Conservation (phyloP, 2,329 filamentous ascomycete genomes). For the Fusarium penzigii region DNA sequence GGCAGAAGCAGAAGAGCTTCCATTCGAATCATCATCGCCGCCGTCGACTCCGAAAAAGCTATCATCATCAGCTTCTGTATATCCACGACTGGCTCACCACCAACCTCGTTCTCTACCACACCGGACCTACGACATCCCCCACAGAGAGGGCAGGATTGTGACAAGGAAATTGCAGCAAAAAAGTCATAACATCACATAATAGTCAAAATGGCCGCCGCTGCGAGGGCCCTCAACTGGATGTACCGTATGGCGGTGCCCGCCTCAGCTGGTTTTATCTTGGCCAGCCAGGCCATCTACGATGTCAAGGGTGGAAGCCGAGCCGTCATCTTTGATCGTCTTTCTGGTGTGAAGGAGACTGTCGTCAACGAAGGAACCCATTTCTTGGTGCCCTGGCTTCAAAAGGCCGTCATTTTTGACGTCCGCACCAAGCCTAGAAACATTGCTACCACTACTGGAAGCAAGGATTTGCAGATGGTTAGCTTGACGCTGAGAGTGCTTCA, state of each 20-base stretch:
- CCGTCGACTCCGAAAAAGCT: constrained; percentile 30
- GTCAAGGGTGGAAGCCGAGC: constrained; percentile 92
- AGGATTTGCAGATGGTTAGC: constrained; percentile 99
- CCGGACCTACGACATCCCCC: not conserved
- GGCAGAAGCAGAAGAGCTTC: constrained; percentile 22
- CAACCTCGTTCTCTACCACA: not conserved
- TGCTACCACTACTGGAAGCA: constrained; percentile 94
- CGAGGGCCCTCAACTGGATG: constrained; percentile 59
- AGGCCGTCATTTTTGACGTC: constrained; percentile 93
- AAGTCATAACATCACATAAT: not conserved
- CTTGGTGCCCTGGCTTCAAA: constrained; percentile 92
- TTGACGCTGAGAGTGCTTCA: constrained; percentile 94
- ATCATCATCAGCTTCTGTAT: constrained; percentile 15
- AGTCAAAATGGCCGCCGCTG: constrained; percentile 53
- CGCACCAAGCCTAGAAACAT: constrained; percentile 97
- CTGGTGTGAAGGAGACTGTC: constrained; percentile 89
- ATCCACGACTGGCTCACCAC: not conserved
- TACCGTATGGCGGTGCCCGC: constrained; percentile 74
- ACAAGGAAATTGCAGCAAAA: not conserved
- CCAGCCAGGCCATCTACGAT: constrained; percentile 88
- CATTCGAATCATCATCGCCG: constrained; percentile 24
- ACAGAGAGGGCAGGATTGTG: not conserved
- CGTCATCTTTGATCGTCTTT: constrained; percentile 94
- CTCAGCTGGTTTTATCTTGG: constrained; percentile 65
- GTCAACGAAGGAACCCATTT: constrained; percentile 97